A percentile compares a stretch with the other conserved stretches of the same genome.
These are phyloP conservation scores for Yamadazyma spencermartinsiae DNA, from an alignment of 1,139 yeast genomes.

Conservation along the genomic window DNA sequence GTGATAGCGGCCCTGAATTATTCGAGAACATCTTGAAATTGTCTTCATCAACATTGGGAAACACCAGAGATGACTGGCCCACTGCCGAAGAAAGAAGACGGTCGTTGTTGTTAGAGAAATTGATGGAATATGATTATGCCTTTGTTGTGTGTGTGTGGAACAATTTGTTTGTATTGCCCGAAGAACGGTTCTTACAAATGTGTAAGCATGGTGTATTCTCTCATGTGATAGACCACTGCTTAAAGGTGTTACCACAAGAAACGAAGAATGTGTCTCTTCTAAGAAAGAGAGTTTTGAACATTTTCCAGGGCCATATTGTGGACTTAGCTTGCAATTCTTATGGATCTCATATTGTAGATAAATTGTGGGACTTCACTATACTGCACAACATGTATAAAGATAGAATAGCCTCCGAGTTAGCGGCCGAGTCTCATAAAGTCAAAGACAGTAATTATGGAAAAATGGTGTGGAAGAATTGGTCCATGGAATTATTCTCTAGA, in stretches of 20 bases:
- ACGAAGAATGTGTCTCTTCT: slow-evolving; percentile 54
- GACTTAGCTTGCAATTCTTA: slow-evolving; percentile 80
- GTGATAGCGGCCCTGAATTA: slow-evolving; percentile 43
- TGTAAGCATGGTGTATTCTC: slow-evolving; percentile 87
- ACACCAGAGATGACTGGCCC: slow-evolving; percentile 87
- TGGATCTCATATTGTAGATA: slow-evolving; percentile 90
- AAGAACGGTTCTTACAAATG: slow-evolving; percentile 63
- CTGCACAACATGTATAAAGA: slow-evolving; percentile 84
- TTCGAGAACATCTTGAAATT: slow-evolving; percentile 65
- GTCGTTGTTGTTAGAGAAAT: slow-evolving; percentile 68
- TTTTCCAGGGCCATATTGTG: slow-evolving; percentile 53
- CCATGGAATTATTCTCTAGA: slow-evolving; percentile 72
- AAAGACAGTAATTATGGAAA: slow-evolving; percentile 87
- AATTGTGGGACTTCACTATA: slow-evolving; percentile 75
- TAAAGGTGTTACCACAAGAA: slow-evolving; percentile 38
- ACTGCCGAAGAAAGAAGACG: slow-evolving; percentile 87
- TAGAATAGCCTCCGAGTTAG: slow-evolving; percentile 71
- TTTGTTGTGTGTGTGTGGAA: slow-evolving; percentile 61
- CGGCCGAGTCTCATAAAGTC: slow-evolving; percentile 61
- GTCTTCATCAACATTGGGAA: slow-evolving; percentile 72
- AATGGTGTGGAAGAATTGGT: slow-evolving; percentile 95
- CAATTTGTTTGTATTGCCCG: slow-evolving; percentile 59
- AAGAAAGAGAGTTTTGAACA: slow-evolving; percentile 70
- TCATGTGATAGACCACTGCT: slow-evolving; percentile 71
- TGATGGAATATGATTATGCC: slow-evolving; percentile 63